Base-by-base conservation (phyloP, 2,329 filamentous ascomycete species). In the Colletotrichum godetiae region DNA sequence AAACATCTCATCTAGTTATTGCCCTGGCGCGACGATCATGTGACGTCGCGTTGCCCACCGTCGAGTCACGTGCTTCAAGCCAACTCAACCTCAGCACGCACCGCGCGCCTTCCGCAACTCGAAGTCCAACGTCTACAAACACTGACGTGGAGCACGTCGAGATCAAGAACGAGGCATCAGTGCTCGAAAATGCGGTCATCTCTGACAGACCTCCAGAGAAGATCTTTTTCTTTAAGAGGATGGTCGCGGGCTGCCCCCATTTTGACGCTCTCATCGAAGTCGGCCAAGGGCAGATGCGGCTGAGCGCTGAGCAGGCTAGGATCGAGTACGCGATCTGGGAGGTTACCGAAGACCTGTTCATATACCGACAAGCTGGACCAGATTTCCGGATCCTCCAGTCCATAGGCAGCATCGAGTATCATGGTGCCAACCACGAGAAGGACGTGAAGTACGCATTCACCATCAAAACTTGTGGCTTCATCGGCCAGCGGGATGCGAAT, bases 151-250 rank as follows among this genome's bases (percentile, higher is more conserved):
- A 22, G 7, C 7, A 0, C 27, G 29, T 53, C n/a, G 6, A 58
- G 11, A 37, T 27, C 13, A 19, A 59, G 29, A 57, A 15, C 4
- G 11, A 31, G 0, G 5, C 31, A 2, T 7, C 29, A 1, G 10
- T 4, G 2, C 0, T 19, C 8, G 2, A 10, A 27, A 8, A 13
- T 1, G 5, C 27, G 2, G 13, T 63, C 5, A 12, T 24, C 11
- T 8, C 11, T 29, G 2, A 42, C 0, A 35, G 15, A 13, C 22
- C 10, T 1, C 8, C 19, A 0, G 65, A 72, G 10, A 33, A 35
- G 1, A 35, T 68, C 1, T 70, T 22, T 3, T 73, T 73, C 10
- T n/a, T 73, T 2, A 73, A 70, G 7, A 33, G 70, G 3, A 42
- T 73, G 12, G 3, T n/a, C 0, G 29, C 53, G 7, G 31, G 6